Percentiles rank a stretch among this genome's conserved stretches.
Evolutionary conservation across 177 flowering plant species (phyloP).

Genomic region (Vitis hybrid): DNA sequence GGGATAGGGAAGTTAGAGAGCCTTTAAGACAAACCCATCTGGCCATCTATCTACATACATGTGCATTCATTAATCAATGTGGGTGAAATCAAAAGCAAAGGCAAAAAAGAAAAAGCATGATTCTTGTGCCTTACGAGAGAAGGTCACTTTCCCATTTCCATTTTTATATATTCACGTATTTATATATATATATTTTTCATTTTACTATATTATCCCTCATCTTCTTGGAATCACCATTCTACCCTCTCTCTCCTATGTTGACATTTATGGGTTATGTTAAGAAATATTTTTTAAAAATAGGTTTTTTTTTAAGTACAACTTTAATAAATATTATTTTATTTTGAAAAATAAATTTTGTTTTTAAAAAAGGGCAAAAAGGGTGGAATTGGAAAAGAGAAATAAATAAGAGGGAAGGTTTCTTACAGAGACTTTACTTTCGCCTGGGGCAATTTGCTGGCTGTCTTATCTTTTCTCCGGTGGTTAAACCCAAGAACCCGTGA

Average conservation of each 20-base stretch:
- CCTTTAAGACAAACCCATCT: slow-evolving; percentile 47
- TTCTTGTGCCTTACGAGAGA: slow-evolving; percentile 49
- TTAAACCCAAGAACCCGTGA: slow-evolving; percentile 50
- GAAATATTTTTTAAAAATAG: no score
- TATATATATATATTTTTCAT: slow-evolving; percentile 9
- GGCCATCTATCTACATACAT: slow-evolving; percentile 33
- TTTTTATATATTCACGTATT: slow-evolving; percentile 7
- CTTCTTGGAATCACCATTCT: not conserved
- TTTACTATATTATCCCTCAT: slow-evolving; percentile 6
- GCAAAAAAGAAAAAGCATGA: slow-evolving; percentile 33
- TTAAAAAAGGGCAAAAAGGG: not conserved
- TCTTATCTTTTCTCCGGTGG: slow-evolving; percentile 29
- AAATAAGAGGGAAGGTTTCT: not conserved
- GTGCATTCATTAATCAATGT: slow-evolving; percentile 34
- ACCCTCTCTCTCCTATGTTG: not conserved
- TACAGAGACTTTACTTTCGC: slow-evolving; percentile 13
- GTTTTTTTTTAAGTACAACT: no score
- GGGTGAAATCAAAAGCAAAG: slow-evolving; percentile 23
- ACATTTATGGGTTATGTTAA: not conserved
- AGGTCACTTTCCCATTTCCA: slow-evolving; percentile 30
- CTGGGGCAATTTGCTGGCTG: slow-evolving; percentile 26
- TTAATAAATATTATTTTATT: no score
- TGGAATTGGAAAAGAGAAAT: not conserved
- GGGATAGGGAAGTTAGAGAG: slow-evolving; percentile 25
- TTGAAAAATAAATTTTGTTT: no score